A percentile compares a stretch with the other conserved stretches of the same genome.
phyloP scores from a whole-genome alignment of 106 monocot species.

The Acorus calamus region DNA sequence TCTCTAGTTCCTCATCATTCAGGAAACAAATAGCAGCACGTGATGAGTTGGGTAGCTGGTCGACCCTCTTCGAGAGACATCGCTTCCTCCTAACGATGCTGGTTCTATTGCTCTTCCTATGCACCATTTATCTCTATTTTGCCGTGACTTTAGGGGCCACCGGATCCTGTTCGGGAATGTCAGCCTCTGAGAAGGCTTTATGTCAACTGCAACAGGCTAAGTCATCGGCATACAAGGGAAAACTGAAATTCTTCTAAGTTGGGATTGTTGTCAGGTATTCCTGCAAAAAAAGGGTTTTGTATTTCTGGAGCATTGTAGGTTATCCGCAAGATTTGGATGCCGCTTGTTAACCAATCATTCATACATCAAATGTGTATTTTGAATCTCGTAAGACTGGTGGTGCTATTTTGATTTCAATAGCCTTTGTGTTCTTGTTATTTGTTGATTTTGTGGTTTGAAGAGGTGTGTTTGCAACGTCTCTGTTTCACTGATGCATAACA shows the following conservation, averaged over 20 bases:
- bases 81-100: conserved; percentile 79
- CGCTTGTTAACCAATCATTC: no score
- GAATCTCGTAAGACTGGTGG: no score
- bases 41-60: conserved; percentile 54
- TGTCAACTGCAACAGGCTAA: conserved; percentile 33
- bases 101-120: conserved; percentile 52
- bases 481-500: no score
- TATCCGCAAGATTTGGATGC: no score
- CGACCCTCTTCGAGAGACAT: conserved; percentile 53
- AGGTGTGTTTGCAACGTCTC: no score
- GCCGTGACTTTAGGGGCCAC: conserved; percentile 54
- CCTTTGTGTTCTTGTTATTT: no score
- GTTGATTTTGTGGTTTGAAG: no score
- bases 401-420: no score
- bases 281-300: no score
- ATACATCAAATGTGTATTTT: no score
- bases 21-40: conserved; percentile 31
- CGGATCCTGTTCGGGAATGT: conserved; percentile 43
- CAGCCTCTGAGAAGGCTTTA: conserved; percentile 43
- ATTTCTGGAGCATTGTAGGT: no score
- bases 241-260: conserved; percentile 47
- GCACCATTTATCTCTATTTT: conserved; percentile 87
- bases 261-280: no score
- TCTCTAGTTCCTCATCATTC: conserved; percentile 21
- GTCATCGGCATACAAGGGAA: conserved; percentile 29